Evolutionary conservation across 768 basidiomycete species (phyloP).

Genomic region (Trametes cingulata): DNA sequence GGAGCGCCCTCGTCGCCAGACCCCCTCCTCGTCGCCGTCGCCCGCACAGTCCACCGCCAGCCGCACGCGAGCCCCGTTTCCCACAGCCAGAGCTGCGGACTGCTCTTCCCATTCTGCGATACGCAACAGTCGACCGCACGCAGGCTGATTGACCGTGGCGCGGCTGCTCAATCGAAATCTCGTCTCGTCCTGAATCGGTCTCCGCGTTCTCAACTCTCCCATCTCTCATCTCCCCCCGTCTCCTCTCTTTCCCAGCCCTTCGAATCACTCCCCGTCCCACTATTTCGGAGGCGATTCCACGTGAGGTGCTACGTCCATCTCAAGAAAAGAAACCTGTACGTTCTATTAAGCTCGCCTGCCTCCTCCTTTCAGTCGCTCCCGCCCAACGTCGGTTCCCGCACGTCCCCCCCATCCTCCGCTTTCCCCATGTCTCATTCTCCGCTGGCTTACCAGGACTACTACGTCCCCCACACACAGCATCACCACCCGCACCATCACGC

Average conservation of each 20-base stretch:
- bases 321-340: slow-evolving; percentile 10
- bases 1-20: not conserved
- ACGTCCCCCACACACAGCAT: slow-evolving; percentile 32
- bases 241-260: slow-evolving; percentile 24
- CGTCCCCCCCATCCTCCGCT: not conserved
- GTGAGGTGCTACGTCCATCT: slow-evolving; percentile 13
- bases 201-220: slow-evolving; percentile 24
- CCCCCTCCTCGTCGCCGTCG: not conserved
- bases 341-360: slow-evolving; percentile 24
- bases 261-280: slow-evolving; percentile 25
- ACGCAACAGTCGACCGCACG: not conserved
- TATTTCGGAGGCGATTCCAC: slow-evolving; percentile 21
- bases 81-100: not conserved
- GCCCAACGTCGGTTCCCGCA: slow-evolving; percentile 14
- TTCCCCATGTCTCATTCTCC: slow-evolving; percentile 21
- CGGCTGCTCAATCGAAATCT: slow-evolving; percentile 17
- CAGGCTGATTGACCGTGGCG: slow-evolving; percentile 19
- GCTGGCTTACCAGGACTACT: slow-evolving; percentile 31
- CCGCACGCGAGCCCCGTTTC: not conserved
- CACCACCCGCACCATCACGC: slow-evolving; percentile 26
- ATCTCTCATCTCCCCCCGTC: slow-evolving; percentile 15
- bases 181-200: slow-evolving; percentile 22
- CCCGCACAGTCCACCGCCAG: not conserved
- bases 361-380: slow-evolving; percentile 10
- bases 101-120: not conserved